These are phyloP conservation scores for Exophiala spinifera DNA, from an alignment of 2,329 filamentous ascomycete genomes.

Conservation along the genomic window DNA sequence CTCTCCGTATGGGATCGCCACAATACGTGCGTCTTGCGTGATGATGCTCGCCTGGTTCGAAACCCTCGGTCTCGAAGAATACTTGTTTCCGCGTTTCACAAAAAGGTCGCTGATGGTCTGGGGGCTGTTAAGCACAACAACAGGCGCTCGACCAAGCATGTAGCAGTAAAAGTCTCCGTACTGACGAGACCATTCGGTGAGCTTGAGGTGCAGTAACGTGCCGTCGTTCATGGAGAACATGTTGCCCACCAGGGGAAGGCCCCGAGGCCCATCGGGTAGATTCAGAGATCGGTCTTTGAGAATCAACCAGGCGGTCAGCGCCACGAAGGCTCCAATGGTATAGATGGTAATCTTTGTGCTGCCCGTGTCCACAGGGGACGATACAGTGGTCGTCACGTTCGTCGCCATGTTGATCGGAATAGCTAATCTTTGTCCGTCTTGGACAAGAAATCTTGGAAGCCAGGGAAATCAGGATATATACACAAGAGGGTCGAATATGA, in stretches of 20 bases:
- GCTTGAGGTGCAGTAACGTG: constrained; percentile 6
- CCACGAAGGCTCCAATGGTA: not conserved
- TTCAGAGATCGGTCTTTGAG: not conserved
- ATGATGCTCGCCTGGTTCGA: constrained; percentile 12
- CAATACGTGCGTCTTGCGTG: constrained; percentile 4
- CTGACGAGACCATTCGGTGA: constrained; percentile 2
- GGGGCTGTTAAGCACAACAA: constrained; percentile 17
- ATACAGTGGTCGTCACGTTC: not conserved
- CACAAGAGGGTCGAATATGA: not conserved
- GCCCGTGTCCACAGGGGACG: not conserved
- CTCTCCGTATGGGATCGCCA: constrained; percentile 13
- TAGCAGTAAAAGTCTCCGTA: constrained; percentile 18
- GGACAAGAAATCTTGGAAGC: not conserved
- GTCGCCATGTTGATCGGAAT: not conserved
- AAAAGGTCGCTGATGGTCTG: constrained; percentile 14
- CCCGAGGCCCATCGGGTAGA: constrained; percentile 3
- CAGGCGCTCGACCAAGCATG: constrained; percentile 8
- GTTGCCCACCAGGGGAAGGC: constrained; percentile 1
- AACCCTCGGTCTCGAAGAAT: constrained; percentile 7
- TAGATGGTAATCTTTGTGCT: not conserved
- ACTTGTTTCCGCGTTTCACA: constrained; percentile 14
- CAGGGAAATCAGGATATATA: not conserved
- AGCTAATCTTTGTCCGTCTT: too few relatives aligned
- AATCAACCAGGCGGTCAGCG: not conserved
- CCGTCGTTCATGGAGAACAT: constrained; percentile 1